Evolutionary conservation across 106 monocot species (phyloP).

Genomic region (Platanthera guangdongensis): DNA sequence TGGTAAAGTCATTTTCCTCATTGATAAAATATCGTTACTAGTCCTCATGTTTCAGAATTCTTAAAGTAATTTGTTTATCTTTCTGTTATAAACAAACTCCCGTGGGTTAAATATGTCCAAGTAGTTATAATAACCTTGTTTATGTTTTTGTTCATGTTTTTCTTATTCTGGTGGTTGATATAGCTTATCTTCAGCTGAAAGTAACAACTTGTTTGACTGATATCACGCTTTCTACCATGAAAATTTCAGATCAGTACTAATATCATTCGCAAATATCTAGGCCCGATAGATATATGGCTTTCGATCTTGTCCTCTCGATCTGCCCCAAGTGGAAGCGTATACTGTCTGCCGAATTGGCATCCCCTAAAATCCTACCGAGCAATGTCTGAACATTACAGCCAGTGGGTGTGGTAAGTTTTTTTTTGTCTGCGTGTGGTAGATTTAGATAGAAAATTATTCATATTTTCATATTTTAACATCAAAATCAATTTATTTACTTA

Average conservation of each 20-base stretch:
- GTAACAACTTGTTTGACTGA: background rate
- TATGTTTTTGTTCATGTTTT: background rate
- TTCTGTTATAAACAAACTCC: background rate
- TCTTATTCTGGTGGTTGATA: background rate
- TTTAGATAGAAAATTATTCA: background rate
- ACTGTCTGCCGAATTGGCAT: conserved; percentile 37
- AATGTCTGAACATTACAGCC: conserved; percentile 78
- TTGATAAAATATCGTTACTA: background rate
- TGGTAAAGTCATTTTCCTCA: conserved; percentile 25
- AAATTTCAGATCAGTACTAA: conserved; percentile 40
- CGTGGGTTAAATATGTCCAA: background rate
- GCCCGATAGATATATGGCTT: conserved; percentile 69
- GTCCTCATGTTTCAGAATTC: background rate
- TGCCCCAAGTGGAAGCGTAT: conserved; percentile 4
- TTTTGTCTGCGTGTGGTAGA: background rate
- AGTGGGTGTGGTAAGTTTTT: conserved; percentile 74
- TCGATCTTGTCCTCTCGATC: conserved; percentile 14
- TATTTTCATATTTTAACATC: too few species aligned
- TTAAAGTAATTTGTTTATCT: background rate
- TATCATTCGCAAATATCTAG: conserved; percentile 71
- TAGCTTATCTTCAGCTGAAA: background rate
- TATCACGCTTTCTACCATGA: background rate
- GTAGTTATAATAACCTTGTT: background rate
- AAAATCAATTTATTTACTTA: too few species aligned
- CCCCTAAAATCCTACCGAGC: conserved; percentile 54